Base-by-base conservation (phyloP, 257 asterid species). In the Solanum raphanifolium region DNA sequence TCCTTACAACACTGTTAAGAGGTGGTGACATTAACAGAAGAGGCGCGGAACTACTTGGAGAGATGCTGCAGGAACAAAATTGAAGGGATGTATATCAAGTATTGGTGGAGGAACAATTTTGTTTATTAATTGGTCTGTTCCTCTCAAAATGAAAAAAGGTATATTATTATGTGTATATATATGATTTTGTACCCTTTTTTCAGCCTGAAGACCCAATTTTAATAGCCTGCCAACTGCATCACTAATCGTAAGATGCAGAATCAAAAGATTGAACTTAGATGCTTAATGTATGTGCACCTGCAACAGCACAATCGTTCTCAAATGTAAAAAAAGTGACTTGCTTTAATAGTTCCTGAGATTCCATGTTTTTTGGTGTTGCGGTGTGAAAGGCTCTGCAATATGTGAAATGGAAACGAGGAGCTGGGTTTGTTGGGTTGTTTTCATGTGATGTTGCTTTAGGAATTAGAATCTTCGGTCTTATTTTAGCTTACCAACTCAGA, bases 11-110 rank as follows among this genome's bases (percentile, higher is more conserved):
- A 15, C 89, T 96, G 92, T 87, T 96, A 89, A 93, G 94, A 89
- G 92, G 98, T 76, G 98, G 95, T 85, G 98, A 96, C 65, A 88
- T 94, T 93, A 94, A 95, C 92, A 94, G 92, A 92, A 91, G 97
- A 92, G 88, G 95, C 32, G 96, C 90, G 89, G 98, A 96, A 90
- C 93, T 95, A 93, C 98, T 95, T 2, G 98, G 97, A 43, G 97
- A 95, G 93, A 95, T 96, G 99, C 88, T 96, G 94, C 98, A 94
- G 93, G 96, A 96, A 87, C 93, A 94, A 89, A 94, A 94, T 83
- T 96, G 91, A 95, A 88, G 78, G 88, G 71, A 68, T 29, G 86
- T 36, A 89, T 55, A 39, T 55, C 41, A 73, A 86, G 91, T 87
- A 87, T 85, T 87, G 74, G 87, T 31, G 86, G 86, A 81, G 86